Base-by-base conservation (phyloP, 305 asterid genomes). In the Nicotiana rustica region DNA sequence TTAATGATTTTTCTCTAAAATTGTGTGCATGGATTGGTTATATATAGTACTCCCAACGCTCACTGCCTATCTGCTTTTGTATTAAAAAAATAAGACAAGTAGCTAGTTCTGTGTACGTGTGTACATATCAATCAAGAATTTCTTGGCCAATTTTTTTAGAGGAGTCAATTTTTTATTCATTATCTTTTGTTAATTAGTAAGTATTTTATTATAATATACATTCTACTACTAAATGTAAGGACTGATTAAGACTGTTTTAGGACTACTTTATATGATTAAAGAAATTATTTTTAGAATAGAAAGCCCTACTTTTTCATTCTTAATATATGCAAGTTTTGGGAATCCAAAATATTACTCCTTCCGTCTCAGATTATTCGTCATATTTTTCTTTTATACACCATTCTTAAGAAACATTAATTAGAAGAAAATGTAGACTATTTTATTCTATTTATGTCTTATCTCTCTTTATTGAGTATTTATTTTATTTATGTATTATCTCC, bases 241-340 rank as follows among this genome's bases (percentile, higher is more conserved):
- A 49, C 47, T 4, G 79, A 49, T 25, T 25, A 25, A 25, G 57
- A 49, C 57, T 49, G 57, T 49, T 12, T 12, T 49, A 49, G 14
- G 15, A 49, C 5, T 49, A 6, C 4, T 6, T 14, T 73, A 21
- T 70, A 71, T 47, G 78, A 25, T 25, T 3, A 73, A 7, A 13
- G 64, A 14, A 75, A 75, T 6, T 3, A 75, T 25, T 49, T 25
- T 12, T 25, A 29, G 18, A 10, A 60, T 70, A 41, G 60, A 18
- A 19, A 70, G 60, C 60, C 44, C 13, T 25, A 44, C 60, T 71
- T 71, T 70, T 70, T 70, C 78, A 70, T 25, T 57, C 59, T 41
- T 2, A 18, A 10, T 41, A 68, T 36, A 10, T 49, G 9, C 56
- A 25, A 25, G 25, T 25, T 25, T 25, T 25, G 9, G 14, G 18